Percentiles rank a stretch among this genome's conserved stretches.
Conservation (phyloP, 2,329 filamentous ascomycete species). For the Hymenoscyphus albidus region DNA sequence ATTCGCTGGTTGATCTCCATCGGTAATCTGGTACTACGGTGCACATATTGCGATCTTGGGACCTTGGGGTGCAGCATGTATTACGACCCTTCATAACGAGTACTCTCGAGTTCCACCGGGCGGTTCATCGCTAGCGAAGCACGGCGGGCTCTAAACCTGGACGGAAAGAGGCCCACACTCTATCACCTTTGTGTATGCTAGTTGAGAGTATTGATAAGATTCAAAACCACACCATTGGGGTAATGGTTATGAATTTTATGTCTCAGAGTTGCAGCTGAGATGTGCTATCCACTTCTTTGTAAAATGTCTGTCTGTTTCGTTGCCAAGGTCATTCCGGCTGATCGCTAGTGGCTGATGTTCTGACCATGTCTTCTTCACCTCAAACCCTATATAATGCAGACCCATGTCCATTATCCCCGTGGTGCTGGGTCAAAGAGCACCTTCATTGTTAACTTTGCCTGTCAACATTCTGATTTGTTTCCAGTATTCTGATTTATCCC, state of each 20-base stretch:
- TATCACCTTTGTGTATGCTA: not conserved
- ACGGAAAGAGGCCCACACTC: not conserved
- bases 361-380: conserved; percentile 13
- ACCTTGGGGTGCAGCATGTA: not conserved
- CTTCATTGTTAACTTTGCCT: conserved; percentile 6
- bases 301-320: not conserved
- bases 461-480: conserved; percentile 6
- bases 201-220: not conserved
- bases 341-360: conserved; percentile 8
- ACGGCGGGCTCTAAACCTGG: not conserved
- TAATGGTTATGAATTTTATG: conserved; percentile 2
- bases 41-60: conserved; percentile 1
- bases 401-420: conserved; percentile 23
- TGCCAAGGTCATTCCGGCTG: conserved; percentile 7
- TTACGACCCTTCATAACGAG: conserved; percentile 1
- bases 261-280: conserved; percentile 5
- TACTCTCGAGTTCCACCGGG: not conserved
- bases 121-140: not conserved
- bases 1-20: not conserved
- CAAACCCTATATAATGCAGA: conserved; percentile 25
- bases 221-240: conserved; percentile 9
- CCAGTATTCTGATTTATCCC: conserved; percentile 3
- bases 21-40: not conserved
- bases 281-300: not conserved
- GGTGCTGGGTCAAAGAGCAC: conserved; percentile 14